Conservation (phyloP, 1,284 basidiomycete species). For the Apiotrichum montevideense region DNA sequence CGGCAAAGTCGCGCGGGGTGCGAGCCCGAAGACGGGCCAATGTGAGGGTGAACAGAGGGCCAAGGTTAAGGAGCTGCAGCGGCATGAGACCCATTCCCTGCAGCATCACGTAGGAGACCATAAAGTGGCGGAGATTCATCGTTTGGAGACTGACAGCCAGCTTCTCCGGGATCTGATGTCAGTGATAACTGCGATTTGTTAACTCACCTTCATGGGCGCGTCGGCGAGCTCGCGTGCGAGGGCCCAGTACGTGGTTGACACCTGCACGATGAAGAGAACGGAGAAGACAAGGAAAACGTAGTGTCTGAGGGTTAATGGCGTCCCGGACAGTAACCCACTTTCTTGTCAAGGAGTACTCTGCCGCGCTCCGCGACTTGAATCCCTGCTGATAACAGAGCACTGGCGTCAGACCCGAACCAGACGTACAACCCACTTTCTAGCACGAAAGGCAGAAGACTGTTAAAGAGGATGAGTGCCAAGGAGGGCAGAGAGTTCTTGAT, state of each 20-base stretch:
- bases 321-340: constrained; percentile 57
- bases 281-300: constrained; percentile 90
- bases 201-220: constrained; percentile 56
- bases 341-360: constrained; percentile 86
- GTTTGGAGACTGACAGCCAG: constrained; percentile 72
- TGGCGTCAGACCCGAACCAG: constrained; percentile 30
- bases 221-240: constrained; percentile 79
- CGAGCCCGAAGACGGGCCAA: constrained; percentile 52
- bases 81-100: constrained; percentile 93
- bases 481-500: constrained; percentile 90
- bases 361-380: constrained; percentile 77
- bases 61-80: constrained; percentile 82
- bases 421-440: constrained; percentile 62
- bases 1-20: constrained; percentile 67
- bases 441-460: constrained; percentile 80
- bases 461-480: constrained; percentile 81
- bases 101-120: constrained; percentile 89
- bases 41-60: constrained; percentile 68
- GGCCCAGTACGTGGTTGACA: constrained; percentile 84
- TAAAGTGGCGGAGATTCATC: constrained; percentile 68
- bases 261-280: constrained; percentile 91
- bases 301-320: constrained; percentile 56
- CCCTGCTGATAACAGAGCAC: constrained; percentile 84
- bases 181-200: not conserved
- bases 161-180: constrained; percentile 72